phyloP scores from a whole-genome alignment of 257 asterid species.

The Plectranthus barbatus region DNA sequence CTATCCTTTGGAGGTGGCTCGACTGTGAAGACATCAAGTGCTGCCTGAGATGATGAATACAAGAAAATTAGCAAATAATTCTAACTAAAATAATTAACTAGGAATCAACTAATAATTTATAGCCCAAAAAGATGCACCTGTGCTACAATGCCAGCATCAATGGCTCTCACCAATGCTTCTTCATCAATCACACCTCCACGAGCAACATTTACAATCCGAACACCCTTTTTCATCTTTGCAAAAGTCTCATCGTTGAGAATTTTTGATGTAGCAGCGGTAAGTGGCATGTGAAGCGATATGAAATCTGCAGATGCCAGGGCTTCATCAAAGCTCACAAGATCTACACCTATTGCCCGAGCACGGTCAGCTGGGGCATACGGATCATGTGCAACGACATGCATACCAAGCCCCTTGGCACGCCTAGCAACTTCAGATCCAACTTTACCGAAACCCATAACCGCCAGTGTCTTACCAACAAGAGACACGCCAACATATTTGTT shows the following conservation, averaged over 20 bases:
- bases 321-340: conserved; percentile 84
- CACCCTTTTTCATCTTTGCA: conserved; percentile 95
- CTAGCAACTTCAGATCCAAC: conserved; percentile 98
- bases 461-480: conserved; percentile 87
- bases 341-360: conserved; percentile 87
- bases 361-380: conserved; percentile 95
- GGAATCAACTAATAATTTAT: not conserved
- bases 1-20: conserved; percentile 92
- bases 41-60: conserved; percentile 57
- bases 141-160: conserved; percentile 87
- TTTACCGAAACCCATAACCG: conserved; percentile 97
- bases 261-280: conserved; percentile 68
- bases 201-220: conserved; percentile 80
- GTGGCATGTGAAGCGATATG: conserved; percentile 94
- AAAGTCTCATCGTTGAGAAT: conserved; percentile 72
- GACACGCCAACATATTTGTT: conserved; percentile 91
- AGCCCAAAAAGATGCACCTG: conserved; percentile 43
- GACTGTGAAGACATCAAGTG: conserved; percentile 90
- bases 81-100: not conserved
- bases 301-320: conserved; percentile 76
- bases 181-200: conserved; percentile 99
- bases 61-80: not conserved
- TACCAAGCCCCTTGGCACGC: conserved; percentile 93
- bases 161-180: conserved; percentile 81
- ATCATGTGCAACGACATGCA: conserved; percentile 91